Evolutionary conservation across 2,329 filamentous ascomycete genomes (phyloP).

Genomic region (Fusarium sulawesiense): DNA sequence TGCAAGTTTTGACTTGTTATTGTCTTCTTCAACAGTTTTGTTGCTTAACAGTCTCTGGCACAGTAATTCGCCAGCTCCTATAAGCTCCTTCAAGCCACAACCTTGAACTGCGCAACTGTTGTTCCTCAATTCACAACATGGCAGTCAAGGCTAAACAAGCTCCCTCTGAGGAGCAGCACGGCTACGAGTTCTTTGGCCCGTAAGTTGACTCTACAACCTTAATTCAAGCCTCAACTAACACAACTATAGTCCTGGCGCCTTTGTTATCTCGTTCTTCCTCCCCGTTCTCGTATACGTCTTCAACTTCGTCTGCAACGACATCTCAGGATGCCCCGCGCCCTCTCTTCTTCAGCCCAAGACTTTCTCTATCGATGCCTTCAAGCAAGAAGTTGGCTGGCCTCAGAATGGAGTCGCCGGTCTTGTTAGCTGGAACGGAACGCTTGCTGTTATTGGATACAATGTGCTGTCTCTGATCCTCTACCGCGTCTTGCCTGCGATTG

Average conservation of each 20-base stretch:
- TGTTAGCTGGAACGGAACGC: conserved; percentile 74
- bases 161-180: conserved; percentile 52
- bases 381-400: conserved; percentile 85
- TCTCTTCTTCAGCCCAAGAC: conserved; percentile 79
- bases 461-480: conserved; percentile 79
- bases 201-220: conserved; percentile 47
- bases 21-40: conserved; percentile 12
- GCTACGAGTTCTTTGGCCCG: conserved; percentile 66
- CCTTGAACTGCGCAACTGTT: neutral
- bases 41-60: neutral
- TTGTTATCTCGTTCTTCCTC: conserved; percentile 81
- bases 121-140: conserved; percentile 45
- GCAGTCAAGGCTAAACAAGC: conserved; percentile 45
- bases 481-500: conserved; percentile 78
- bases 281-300: conserved; percentile 83
- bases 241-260: conserved; percentile 75
- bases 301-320: conserved; percentile 89
- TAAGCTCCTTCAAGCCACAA: neutral
- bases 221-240: conserved; percentile 9
- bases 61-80: neutral
- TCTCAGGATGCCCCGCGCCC: conserved; percentile 89
- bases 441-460: conserved; percentile 83
- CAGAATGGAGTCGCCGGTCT: conserved; percentile 76
- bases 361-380: conserved; percentile 77
- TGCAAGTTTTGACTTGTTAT: neutral